Base-by-base conservation (phyloP, 1,284 basidiomycete species). In the Cryptococcus sp. region DNA sequence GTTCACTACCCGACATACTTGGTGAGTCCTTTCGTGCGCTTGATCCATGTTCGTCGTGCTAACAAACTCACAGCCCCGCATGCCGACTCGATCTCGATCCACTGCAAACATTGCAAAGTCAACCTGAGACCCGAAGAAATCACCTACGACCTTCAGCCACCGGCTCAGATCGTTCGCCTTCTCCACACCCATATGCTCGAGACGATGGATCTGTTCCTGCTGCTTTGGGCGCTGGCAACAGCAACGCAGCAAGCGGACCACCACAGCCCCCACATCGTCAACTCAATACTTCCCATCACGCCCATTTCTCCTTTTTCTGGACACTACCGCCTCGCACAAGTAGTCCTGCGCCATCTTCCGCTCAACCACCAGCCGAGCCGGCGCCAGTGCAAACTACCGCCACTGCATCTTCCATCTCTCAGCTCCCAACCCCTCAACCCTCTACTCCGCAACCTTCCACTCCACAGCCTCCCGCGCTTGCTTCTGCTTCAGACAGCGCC, bases 51-150 rank as follows among this genome's bases (percentile, higher is more conserved):
- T 20, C 47, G 41, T 16, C n/a, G 47, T 45, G 55, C 44, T 55
- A 20, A 52, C 39, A 35, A 38, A 16, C 50, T 20, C 25, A 19
- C 44, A 78, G 77, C 55, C 78, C 78, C 0, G 75, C 75, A 7
- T 79, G 78, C 54, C 61, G 78, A 53, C 68, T 78, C 15, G 76
- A 79, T 50, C 69, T 79, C 16, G 78, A 79, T 60, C 78, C 78
- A 0, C 57, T 76, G 10, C 66, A 73, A 13, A 76, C 76, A 2
- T 67, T 76, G 10, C 64, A 71, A 19, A 57, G 57, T 3, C 58
- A 65, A 3, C 61, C 61, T 17, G 56, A 62, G n/a, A 53, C 64
- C 0, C 64, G 67, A 20, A 53, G 47, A n/a, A 65, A 63, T 20
- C 65, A 65, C 0, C 38, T 70, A 17, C 64, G 71, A 65, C 71